Percentiles rank a stretch among this genome's conserved stretches.
These are phyloP conservation scores for Malus sylvestris DNA, from an alignment of 306 rosid species.

Conservation along the genomic window DNA sequence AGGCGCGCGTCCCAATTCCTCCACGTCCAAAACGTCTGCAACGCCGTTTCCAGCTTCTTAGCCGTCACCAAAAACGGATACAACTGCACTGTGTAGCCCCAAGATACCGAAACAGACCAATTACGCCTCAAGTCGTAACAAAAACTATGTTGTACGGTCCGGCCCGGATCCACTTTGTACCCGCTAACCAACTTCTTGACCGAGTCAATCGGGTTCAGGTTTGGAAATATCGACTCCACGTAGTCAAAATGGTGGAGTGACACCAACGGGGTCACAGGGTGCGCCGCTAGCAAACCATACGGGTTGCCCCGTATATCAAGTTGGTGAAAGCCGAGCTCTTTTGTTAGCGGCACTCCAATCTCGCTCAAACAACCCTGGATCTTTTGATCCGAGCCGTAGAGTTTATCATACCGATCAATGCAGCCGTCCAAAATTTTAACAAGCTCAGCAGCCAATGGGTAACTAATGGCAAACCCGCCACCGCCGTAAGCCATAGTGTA, in stretches of 20 bases:
- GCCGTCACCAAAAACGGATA: slow-evolving; percentile 39
- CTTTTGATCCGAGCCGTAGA: slow-evolving; percentile 65
- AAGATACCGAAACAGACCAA: slow-evolving; percentile 64
- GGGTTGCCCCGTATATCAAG: slow-evolving; percentile 58
- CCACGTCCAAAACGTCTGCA: slow-evolving; percentile 52
- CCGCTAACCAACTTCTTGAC: slow-evolving; percentile 9
- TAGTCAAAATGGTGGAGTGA: slow-evolving; percentile 72
- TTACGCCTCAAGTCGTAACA: slow-evolving; percentile 53
- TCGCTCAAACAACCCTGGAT: slow-evolving; percentile 61
- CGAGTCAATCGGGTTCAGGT: slow-evolving; percentile 21
- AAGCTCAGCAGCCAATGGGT: slow-evolving; percentile 52
- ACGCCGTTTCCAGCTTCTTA: slow-evolving; percentile 35
- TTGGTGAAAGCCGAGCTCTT: slow-evolving; percentile 78
- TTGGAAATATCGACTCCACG: slow-evolving; percentile 48
- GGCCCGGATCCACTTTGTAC: slow-evolving; percentile 49
- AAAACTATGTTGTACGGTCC: slow-evolving; percentile 39
- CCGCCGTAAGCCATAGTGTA: slow-evolving; percentile 71
- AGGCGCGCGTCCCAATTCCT: slow-evolving; percentile 28
- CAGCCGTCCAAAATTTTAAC: slow-evolving; percentile 63
- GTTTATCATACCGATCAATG: slow-evolving; percentile 43
- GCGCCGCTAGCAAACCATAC: slow-evolving; percentile 61
- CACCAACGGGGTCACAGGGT: slow-evolving; percentile 64
- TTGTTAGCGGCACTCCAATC: slow-evolving; percentile 65
- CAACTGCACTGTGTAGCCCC: slow-evolving; percentile 67
- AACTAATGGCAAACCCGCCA: slow-evolving; percentile 68